Percentiles rank a stretch among this genome's conserved stretches.
Evolutionary conservation across 176 grass and related monocot genomes (phyloP).

Genomic region (Avena eriantha): DNA sequence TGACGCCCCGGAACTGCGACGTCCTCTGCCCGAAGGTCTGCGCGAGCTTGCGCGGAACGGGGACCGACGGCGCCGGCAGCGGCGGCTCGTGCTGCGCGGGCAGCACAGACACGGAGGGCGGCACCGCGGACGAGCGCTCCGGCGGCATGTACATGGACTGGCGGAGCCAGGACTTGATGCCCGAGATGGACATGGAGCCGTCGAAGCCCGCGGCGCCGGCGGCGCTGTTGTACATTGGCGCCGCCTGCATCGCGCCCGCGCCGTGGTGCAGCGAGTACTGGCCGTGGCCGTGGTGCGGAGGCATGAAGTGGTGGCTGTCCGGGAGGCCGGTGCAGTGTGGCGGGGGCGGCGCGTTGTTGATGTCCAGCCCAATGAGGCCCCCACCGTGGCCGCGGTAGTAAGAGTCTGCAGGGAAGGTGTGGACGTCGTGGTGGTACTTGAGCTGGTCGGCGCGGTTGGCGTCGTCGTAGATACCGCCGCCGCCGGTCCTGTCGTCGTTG

Average conservation of each 20-base stretch:
- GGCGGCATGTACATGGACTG: conserved; percentile 58
- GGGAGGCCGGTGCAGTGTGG: conserved; percentile 37
- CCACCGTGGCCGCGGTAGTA: conserved; percentile 48
- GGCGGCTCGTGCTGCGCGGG: conserved; percentile 18
- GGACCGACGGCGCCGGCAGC: conserved; percentile 33
- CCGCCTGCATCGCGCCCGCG: background rate
- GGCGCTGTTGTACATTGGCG: conserved; percentile 56
- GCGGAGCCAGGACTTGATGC: conserved; percentile 94
- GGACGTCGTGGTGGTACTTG: conserved; percentile 47
- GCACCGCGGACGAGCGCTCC: conserved; percentile 46
- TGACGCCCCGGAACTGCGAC: conserved; percentile 89
- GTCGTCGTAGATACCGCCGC: conserved; percentile 46
- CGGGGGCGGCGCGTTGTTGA: conserved; percentile 73
- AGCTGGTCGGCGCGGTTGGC: conserved; percentile 26
- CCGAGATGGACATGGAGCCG: conserved; percentile 80
- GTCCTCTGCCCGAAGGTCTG: conserved; percentile 93
- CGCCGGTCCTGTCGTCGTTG: conserved; percentile 36
- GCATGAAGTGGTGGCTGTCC: conserved; percentile 38
- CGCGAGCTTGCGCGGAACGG: conserved; percentile 50
- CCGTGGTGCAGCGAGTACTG: conserved; percentile 37
- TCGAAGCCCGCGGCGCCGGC: conserved; percentile 15
- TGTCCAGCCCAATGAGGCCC: conserved; percentile 47
- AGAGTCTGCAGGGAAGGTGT: conserved; percentile 20
- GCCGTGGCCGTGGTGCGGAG: conserved; percentile 37
- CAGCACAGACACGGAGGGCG: conserved; percentile 48